A percentile compares a stretch with the other conserved stretches of the same genome.
Evolutionary conservation across 306 rosid genomes (phyloP).

Genomic region (Dryas octopetala): DNA sequence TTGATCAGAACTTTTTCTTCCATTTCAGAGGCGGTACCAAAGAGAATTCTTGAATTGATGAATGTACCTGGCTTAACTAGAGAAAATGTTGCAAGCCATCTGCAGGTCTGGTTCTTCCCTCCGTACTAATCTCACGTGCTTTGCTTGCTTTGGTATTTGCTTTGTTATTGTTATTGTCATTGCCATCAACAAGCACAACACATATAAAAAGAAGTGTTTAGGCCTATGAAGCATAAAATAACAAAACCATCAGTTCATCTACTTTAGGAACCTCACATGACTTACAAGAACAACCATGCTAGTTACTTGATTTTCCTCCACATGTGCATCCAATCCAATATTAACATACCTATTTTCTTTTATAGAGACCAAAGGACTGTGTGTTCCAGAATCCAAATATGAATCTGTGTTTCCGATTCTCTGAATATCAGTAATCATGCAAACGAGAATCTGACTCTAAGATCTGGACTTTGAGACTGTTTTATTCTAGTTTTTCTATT

Average conservation of each 20-base stretch:
- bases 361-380: neutral
- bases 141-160: neutral
- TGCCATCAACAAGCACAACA: neutral
- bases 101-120: slow-evolving; percentile 49
- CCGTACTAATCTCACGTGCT: neutral
- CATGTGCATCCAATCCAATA: neutral
- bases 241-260: neutral
- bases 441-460: neutral
- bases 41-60: slow-evolving; percentile 64
- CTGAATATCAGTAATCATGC: neutral
- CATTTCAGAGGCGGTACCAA: slow-evolving; percentile 72
- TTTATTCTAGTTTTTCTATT: neutral
- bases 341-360: neutral
- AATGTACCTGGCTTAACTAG: slow-evolving; percentile 59
- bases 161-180: neutral
- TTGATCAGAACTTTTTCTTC: slow-evolving; percentile 20
- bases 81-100: slow-evolving; percentile 71
- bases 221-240: neutral
- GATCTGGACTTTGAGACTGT: neutral
- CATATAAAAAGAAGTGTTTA: neutral
- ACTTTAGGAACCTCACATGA: neutral
- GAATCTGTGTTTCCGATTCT: neutral
- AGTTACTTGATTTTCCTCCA: neutral
- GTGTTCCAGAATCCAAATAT: neutral
- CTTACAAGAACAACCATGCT: neutral